Conservation (phyloP, 768 basidiomycete species). For the Pisolithus sp. region DNA sequence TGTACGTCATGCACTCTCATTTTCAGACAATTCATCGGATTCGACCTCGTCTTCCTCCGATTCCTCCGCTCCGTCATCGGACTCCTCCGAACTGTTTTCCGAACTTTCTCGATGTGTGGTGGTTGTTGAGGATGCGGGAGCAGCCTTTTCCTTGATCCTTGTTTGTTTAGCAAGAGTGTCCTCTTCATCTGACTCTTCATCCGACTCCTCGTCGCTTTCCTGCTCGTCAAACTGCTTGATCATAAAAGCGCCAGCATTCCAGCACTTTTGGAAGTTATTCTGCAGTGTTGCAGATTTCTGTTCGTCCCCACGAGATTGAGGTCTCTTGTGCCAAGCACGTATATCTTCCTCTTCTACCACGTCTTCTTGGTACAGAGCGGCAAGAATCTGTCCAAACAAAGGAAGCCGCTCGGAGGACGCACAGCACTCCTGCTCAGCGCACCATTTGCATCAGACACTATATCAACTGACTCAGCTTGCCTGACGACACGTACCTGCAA, state of each 20-base stretch:
- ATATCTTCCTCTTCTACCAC: slow-evolving; percentile 88
- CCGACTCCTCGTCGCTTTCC: slow-evolving; percentile 47
- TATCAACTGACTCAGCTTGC: not conserved
- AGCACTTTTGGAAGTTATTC: slow-evolving; percentile 61
- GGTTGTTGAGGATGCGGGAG: too few species aligned
- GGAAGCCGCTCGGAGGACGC: slow-evolving; percentile 55
- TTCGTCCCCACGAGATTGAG: slow-evolving; percentile 48
- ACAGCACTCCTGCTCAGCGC: slow-evolving; percentile 50
- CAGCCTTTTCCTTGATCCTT: too few species aligned
- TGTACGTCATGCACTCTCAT: slow-evolving; percentile 8
- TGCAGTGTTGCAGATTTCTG: slow-evolving; percentile 31
- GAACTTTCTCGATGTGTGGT: too few species aligned
- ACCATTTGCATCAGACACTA: slow-evolving; percentile 3
- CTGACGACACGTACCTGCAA: slow-evolving; percentile 56
- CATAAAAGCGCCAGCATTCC: slow-evolving; percentile 66
- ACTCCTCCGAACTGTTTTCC: not conserved
- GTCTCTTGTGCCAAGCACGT: slow-evolving; percentile 72
- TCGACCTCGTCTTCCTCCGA: slow-evolving; percentile 10
- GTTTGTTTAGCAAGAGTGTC: not conserved
- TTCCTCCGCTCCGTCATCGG: slow-evolving; percentile 12
- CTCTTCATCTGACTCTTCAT: slow-evolving; percentile 27
- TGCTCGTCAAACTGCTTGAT: slow-evolving; percentile 80
- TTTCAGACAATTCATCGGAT: not conserved
- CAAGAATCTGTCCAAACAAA: slow-evolving; percentile 81
- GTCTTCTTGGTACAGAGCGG: slow-evolving; percentile 85